Evolutionary conservation across 2,329 filamentous ascomycete genomes (phyloP), one percentile per base, ranked within the genome.

Genomic region (Ceratocystis cubensis): DNA sequence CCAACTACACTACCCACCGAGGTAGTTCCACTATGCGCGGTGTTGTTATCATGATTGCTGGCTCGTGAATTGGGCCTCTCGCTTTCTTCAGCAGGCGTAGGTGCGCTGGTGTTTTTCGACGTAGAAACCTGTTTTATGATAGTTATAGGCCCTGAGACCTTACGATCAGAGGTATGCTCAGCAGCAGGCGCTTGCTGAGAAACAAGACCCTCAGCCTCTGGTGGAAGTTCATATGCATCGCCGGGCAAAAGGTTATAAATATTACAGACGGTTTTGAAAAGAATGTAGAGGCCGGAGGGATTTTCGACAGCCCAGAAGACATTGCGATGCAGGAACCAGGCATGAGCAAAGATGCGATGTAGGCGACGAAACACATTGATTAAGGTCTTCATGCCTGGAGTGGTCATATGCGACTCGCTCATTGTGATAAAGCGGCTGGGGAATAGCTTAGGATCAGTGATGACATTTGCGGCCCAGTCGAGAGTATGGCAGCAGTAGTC

Each of bases 401-500:
- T 81, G 74, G 82, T 83, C 72, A 84, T 84, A 73, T 85, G 81
- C 48, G 78, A 79, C 73, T 83, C 82, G 66, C 75, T 78, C 33
- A 80, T 72, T 7, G 82, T 77, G 64, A 83, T 81, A 70, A 96
- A 84, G 65, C 94, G 84, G 71, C 90, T 96, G 0, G 94, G 93
- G 74, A 99, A 99, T 73, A 94, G 88, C 79, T 96, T 96, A 65
- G 91, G 89, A 72, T 91, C 94, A 2, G 93, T 96, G 67, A 99
- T 86, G 22, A 93, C 89, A 72, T 95, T 96, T 67, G 91, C 92
- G 2, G 94, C 94, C 91, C 93, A 97, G 78, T 99, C 94, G 56
- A 99, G 86, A 0, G 94, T 99, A 75, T 99, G 94, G 75, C 93
- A 97, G 81, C 92, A 96, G 78, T 99, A 99, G 77, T 99, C 94